Conservation (phyloP, 2,329 filamentous ascomycete species). For the Clonostachys sp. region DNA sequence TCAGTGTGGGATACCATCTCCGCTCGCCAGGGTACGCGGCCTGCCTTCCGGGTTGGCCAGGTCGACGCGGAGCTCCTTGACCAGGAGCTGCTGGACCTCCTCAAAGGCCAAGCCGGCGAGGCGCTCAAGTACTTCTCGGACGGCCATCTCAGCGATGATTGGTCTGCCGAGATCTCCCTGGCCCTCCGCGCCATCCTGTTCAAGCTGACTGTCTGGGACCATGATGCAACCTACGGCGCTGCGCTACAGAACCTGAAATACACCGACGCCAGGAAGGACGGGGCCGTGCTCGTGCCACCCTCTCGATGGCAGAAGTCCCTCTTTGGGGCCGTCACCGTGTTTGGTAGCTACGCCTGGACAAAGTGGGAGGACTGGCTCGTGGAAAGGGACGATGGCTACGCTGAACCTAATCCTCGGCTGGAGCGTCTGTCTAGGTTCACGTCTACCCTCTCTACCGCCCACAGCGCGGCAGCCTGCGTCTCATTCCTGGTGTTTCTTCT, state of each 20-base stretch:
- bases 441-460: slow-evolving; percentile 62
- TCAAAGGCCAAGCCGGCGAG: slow-evolving; percentile 82
- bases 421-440: slow-evolving; percentile 65
- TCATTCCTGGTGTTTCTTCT: slow-evolving; percentile 90
- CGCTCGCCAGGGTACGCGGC: slow-evolving; percentile 72
- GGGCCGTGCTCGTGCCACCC: slow-evolving; percentile 62
- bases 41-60: slow-evolving; percentile 89
- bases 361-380: slow-evolving; percentile 88
- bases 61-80: slow-evolving; percentile 94
- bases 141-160: slow-evolving; percentile 74
- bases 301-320: slow-evolving; percentile 77
- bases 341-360: slow-evolving; percentile 84
- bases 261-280: slow-evolving; percentile 70
- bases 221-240: slow-evolving; percentile 91
- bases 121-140: slow-evolving; percentile 83
- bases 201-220: slow-evolving; percentile 95
- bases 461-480: slow-evolving; percentile 75
- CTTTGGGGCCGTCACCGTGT: slow-evolving; percentile 82
- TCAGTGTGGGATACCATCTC: slow-evolving; percentile 65
- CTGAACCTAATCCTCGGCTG: slow-evolving; percentile 48
- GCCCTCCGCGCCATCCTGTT: slow-evolving; percentile 76
- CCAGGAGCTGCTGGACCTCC: slow-evolving; percentile 81
- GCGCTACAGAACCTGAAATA: slow-evolving; percentile 88
- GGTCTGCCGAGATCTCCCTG: slow-evolving; percentile 79
- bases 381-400: slow-evolving; percentile 70